These are phyloP conservation scores for Nemania sp. DNA, from an alignment of 2,329 filamentous ascomycete genomes.

Conservation along the genomic window DNA sequence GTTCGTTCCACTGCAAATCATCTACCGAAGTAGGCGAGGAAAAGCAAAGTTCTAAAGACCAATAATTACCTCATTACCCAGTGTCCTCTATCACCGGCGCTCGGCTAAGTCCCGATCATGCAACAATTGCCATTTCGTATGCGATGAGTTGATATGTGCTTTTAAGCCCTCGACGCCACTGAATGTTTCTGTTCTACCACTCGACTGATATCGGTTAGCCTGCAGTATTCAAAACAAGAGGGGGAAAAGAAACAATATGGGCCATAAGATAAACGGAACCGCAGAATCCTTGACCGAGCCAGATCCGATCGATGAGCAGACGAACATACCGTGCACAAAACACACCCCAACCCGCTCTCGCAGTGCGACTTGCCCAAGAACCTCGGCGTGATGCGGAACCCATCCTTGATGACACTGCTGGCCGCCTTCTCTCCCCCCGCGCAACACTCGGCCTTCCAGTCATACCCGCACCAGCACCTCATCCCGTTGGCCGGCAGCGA, in stretches of 20 bases:
- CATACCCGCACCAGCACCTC: constrained; percentile 44
- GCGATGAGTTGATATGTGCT: constrained; percentile 44
- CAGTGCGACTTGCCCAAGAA: constrained; percentile 50
- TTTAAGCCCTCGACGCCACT: constrained; percentile 39
- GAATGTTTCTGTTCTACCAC: constrained; percentile 43
- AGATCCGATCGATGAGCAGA: background rate
- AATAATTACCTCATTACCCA: constrained; percentile 11
- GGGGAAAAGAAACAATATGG: too few species aligned
- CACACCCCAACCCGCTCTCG: constrained; percentile 44
- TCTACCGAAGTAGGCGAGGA: background rate
- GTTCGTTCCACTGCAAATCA: background rate
- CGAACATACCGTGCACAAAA: constrained; percentile 43
- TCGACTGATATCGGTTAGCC: constrained; percentile 31
- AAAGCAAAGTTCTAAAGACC: background rate
- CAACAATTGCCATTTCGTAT: constrained; percentile 50
- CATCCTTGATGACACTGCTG: constrained; percentile 43
- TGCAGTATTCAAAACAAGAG: background rate
- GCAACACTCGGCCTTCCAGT: constrained; percentile 35
- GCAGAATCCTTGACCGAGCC: too few species aligned
- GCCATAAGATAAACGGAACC: too few species aligned
- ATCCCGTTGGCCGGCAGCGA: constrained; percentile 33
- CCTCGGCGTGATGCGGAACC: constrained; percentile 45
- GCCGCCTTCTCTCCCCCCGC: constrained; percentile 25
- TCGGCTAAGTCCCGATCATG: constrained; percentile 45
- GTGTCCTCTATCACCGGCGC: constrained; percentile 18